Percentiles rank a stretch among this genome's conserved stretches.
These are phyloP conservation scores for Cichorium intybus DNA, from an alignment of 140 eudicot species.

Conservation along the genomic window DNA sequence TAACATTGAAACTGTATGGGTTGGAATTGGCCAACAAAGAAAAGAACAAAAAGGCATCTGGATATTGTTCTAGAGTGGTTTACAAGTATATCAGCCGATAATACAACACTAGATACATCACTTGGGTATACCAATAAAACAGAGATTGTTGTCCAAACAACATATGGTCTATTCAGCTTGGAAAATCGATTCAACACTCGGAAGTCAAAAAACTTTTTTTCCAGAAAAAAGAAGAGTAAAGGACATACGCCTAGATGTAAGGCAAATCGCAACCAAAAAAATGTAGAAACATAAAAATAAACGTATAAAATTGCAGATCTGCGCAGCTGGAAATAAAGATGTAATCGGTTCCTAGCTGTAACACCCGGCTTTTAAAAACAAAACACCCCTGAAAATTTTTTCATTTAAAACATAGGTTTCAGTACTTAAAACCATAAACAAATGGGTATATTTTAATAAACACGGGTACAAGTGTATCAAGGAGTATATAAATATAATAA, in stretches of 20 bases:
- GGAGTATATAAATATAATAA: too few relatives aligned
- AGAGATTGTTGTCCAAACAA: neutral
- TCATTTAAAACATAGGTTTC: too few relatives aligned
- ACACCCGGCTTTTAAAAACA: too few relatives aligned
- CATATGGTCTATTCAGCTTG: neutral
- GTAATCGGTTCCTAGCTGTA: too few relatives aligned
- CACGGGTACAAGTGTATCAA: too few relatives aligned
- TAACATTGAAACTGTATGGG: too few relatives aligned
- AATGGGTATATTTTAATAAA: too few relatives aligned
- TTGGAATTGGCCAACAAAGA: too few relatives aligned
- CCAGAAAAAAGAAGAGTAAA: neutral
- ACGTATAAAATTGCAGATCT: constrained; percentile 17
- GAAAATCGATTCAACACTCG: neutral
- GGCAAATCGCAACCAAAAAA: neutral
- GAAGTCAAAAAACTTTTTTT: neutral
- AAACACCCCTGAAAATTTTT: too few relatives aligned
- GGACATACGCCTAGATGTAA: neutral
- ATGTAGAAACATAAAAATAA: neutral
- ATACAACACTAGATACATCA: constrained; percentile 11
- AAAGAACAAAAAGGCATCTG: too few relatives aligned
- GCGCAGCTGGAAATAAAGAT: constrained; percentile 6
- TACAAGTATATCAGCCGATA: neutral
- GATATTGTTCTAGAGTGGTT: neutral
- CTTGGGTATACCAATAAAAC: constrained; percentile 2
- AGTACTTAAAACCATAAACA: too few relatives aligned